A percentile compares a stretch with the other conserved stretches of the same genome.
Conservation (phyloP, 495 filamentous ascomycete species). For the Saxophila tyrrhenica region DNA sequence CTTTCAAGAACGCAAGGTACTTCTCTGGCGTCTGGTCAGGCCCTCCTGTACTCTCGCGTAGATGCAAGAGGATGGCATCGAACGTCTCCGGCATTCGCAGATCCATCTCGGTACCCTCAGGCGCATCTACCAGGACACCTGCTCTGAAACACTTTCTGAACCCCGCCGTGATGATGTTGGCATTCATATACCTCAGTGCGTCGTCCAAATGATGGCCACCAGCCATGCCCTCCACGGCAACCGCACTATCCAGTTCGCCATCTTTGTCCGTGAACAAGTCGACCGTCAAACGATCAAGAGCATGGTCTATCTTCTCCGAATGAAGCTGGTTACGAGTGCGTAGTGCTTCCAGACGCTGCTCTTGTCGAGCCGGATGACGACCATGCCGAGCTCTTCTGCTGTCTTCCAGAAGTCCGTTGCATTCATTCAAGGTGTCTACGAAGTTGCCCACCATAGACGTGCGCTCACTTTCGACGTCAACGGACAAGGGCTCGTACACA, state of each 20-base stretch:
- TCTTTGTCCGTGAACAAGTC: neutral
- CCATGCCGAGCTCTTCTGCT: neutral
- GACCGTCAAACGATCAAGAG: neutral
- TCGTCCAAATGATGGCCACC: too few relatives aligned
- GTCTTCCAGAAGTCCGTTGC: neutral
- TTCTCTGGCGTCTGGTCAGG: neutral
- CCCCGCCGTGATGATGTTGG: too few relatives aligned
- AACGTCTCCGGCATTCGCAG: neutral
- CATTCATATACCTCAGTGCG: too few relatives aligned
- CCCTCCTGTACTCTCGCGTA: neutral
- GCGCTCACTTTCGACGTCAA: neutral
- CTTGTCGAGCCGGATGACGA: neutral
- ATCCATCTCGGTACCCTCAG: neutral
- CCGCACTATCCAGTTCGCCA: neutral
- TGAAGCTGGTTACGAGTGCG: conserved; percentile 3
- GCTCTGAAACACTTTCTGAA: neutral
- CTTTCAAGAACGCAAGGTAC: conserved; percentile 2
- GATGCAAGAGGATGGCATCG: neutral
- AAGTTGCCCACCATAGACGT: conserved; percentile 1
- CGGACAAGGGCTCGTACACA: neutral
- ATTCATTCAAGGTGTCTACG: neutral
- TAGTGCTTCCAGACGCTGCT: neutral
- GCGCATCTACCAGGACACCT: neutral
- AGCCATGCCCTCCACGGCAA: neutral
- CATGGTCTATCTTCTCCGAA: neutral